Percentiles rank a stretch among this genome's conserved stretches.
These are phyloP conservation scores for Salix udensis DNA, from an alignment of 345 rosid genomes.

Conservation along the genomic window DNA sequence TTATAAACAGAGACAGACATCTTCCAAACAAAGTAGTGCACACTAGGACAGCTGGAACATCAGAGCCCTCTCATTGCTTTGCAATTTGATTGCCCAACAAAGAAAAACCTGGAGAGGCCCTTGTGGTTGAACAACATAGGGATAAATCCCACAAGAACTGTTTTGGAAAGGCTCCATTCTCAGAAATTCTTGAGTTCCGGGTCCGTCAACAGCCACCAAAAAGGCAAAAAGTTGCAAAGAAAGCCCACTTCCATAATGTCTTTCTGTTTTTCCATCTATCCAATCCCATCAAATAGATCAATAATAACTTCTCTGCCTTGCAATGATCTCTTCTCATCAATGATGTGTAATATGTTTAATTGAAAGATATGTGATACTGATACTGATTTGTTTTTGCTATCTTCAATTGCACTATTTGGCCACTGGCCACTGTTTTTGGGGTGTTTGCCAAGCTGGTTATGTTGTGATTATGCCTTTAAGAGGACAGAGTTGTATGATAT, in stretches of 20 bases:
- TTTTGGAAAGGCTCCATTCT: not conserved
- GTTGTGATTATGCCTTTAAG: not conserved
- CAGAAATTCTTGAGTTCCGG: not conserved
- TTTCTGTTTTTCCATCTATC: not conserved
- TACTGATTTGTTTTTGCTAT: not conserved
- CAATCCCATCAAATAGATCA: not conserved
- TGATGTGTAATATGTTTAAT: not conserved
- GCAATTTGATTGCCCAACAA: not conserved
- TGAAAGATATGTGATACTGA: not conserved
- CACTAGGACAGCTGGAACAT: not conserved
- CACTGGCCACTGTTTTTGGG: not conserved
- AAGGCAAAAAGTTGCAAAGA: not conserved
- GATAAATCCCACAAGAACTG: not conserved
- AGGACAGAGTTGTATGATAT: not conserved
- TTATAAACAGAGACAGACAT: not conserved
- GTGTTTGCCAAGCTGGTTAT: not conserved
- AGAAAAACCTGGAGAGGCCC: not conserved
- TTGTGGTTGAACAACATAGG: not conserved
- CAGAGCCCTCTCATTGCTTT: not conserved
- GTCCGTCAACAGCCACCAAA: not conserved
- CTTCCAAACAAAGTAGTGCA: not conserved
- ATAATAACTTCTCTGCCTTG: not conserved
- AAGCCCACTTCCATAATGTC: not conserved
- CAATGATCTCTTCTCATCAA: not conserved
- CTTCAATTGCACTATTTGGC: not conserved